These are phyloP conservation scores for Emericellopsis cladophorae DNA, from an alignment of 2,329 filamentous ascomycete genomes.

Conservation along the genomic window DNA sequence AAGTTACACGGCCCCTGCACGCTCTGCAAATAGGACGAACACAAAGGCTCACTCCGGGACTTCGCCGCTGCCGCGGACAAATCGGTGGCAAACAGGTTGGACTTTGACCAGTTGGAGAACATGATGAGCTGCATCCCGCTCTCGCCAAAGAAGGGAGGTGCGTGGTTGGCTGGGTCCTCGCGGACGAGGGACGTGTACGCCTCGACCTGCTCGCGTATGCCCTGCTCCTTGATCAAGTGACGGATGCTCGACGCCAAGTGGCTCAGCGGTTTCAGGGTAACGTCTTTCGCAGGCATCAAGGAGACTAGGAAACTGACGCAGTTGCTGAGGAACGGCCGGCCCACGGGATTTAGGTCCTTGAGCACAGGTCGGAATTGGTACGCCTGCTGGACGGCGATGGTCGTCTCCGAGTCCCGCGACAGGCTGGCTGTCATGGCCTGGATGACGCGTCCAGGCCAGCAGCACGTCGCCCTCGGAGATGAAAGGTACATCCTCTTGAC, in stretches of 20 bases:
- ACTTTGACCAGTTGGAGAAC: constrained; percentile 19
- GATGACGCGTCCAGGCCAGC: constrained; percentile 20
- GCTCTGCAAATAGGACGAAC: constrained; percentile 8
- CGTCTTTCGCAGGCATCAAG: constrained; percentile 8
- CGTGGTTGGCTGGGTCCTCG: constrained; percentile 5
- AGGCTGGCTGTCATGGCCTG: constrained; percentile 7
- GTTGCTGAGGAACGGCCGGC: constrained; percentile 11
- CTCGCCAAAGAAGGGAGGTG: constrained; percentile 17
- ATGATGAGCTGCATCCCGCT: constrained; percentile 15
- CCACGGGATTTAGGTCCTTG: background rate
- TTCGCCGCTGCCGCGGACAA: constrained; percentile 1
- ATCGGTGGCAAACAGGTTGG: constrained; percentile 2
- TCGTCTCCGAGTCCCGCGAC: background rate
- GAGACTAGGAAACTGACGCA: constrained; percentile 8
- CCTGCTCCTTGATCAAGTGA: constrained; percentile 14
- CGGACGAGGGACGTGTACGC: constrained; percentile 11
- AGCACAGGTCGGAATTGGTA: background rate
- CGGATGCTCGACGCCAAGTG: constrained; percentile 13
- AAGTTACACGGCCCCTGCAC: constrained; percentile 6
- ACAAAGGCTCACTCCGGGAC: background rate
- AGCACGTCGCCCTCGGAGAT: constrained; percentile 25
- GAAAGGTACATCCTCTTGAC: constrained; percentile 10
- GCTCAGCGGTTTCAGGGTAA: constrained; percentile 16
- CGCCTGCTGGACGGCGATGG: background rate
- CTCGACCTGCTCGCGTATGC: constrained; percentile 19